phyloP scores from a whole-genome alignment of 495 filamentous ascomycete genomes.

The Penicillium atrosanguineum region DNA sequence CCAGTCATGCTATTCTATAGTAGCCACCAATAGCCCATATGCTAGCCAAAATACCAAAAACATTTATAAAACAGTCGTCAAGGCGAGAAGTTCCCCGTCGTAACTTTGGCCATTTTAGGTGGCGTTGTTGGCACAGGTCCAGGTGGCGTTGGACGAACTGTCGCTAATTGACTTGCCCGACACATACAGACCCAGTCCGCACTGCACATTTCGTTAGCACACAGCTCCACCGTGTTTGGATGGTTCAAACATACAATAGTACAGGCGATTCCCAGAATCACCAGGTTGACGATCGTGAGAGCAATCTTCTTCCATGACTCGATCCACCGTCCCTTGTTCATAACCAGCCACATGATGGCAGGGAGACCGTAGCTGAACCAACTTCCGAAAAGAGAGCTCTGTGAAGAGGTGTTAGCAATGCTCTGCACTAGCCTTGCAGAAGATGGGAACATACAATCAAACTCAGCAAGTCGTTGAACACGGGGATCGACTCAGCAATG shows the following conservation, averaged over 20 bases:
- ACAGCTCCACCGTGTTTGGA: not conserved
- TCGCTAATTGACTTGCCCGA: conserved; percentile 37
- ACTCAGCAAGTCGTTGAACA: conserved; percentile 62
- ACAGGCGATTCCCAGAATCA: conserved; percentile 52
- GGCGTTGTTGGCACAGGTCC: conserved; percentile 34
- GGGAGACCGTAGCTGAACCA: conserved; percentile 44
- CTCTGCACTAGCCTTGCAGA: too few relatives aligned
- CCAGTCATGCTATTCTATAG: conserved; percentile 2
- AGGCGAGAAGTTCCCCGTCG: not conserved
- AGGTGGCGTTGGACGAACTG: conserved; percentile 27
- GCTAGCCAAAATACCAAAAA: not conserved
- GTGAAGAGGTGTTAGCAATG: conserved; percentile 9
- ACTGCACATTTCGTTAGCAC: conserved; percentile 21
- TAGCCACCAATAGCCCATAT: not conserved
- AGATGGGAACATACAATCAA: conserved; percentile 19
- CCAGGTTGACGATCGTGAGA: conserved; percentile 44
- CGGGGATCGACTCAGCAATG: conserved; percentile 67
- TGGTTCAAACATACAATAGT: conserved; percentile 25
- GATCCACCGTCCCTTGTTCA: conserved; percentile 53
- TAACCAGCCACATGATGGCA: conserved; percentile 41
- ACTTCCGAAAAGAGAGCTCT: conserved; percentile 33
- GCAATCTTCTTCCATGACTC: conserved; percentile 40
- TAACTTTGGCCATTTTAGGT: not conserved
- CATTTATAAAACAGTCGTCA: not conserved
- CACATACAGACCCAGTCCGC: conserved; percentile 38